Evolutionary conservation across 805 yeast genomes (phyloP).

Genomic region (Zygosaccharomyces kombuchaensis): DNA sequence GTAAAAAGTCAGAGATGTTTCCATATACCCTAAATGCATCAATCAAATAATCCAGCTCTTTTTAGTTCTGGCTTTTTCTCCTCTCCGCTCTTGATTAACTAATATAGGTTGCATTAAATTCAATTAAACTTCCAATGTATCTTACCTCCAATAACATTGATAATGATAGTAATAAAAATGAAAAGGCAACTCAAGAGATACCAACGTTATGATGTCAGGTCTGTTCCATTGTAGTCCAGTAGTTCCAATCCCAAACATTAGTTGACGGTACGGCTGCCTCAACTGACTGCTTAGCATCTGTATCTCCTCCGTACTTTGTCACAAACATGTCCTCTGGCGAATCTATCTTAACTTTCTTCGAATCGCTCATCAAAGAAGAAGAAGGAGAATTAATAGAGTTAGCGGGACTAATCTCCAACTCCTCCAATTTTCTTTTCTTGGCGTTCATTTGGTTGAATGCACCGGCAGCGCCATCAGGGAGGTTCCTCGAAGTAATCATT

Average conservation of each 20-base stretch:
- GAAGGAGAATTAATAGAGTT: constrained; percentile 26
- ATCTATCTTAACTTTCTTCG: constrained; percentile 33
- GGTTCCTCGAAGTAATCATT: neutral
- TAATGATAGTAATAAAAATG: neutral
- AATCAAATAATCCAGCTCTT: neutral
- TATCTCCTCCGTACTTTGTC: constrained; percentile 11
- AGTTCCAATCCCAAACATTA: constrained; percentile 34
- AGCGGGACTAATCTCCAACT: constrained; percentile 22
- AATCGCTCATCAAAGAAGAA: constrained; percentile 31
- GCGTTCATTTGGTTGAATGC: constrained; percentile 4
- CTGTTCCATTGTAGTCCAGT: constrained; percentile 22
- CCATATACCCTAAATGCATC: no score
- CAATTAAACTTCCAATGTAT: neutral
- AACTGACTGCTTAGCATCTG: constrained; percentile 4
- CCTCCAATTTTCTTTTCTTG: constrained; percentile 31
- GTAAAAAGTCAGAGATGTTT: neutral
- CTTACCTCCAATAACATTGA: neutral
- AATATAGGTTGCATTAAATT: neutral
- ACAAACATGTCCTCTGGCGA: constrained; percentile 34
- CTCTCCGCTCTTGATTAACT: neutral
- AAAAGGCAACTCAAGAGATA: neutral
- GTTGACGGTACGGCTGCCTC: constrained; percentile 4
- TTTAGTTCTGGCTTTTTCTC: neutral
- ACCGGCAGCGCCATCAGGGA: constrained; percentile 4
- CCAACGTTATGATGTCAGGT: neutral